phyloP scores from a whole-genome alignment of 1,284 basidiomycete species.

The Kalmanozyma brasiliensis region DNA sequence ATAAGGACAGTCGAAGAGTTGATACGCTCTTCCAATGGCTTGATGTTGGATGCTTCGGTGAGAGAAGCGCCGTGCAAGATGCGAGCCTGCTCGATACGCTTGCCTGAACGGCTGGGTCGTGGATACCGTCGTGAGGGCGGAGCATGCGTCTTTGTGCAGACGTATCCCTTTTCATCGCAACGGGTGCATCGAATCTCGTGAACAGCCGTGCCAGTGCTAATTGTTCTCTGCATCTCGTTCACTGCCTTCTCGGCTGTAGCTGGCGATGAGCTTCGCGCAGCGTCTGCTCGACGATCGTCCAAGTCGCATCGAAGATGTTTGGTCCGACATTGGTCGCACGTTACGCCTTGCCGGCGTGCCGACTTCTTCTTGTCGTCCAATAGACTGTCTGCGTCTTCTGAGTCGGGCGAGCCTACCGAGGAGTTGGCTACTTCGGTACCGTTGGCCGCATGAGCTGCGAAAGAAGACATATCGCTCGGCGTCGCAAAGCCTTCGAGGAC shows the following conservation, averaged over 20 bases:
- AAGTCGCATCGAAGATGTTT: constrained; percentile 63
- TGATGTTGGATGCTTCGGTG: constrained; percentile 3
- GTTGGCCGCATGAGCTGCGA: too few species aligned
- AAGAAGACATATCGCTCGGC: too few species aligned
- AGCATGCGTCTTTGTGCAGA: constrained; percentile 57
- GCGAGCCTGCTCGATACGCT: constrained; percentile 65
- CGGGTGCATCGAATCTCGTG: constrained; percentile 54
- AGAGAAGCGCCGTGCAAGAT: constrained; percentile 56
- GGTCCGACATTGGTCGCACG: constrained; percentile 61
- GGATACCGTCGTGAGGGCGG: constrained; percentile 58
- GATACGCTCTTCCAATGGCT: constrained; percentile 23
- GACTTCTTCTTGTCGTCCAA: constrained; percentile 43
- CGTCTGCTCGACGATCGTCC: constrained; percentile 40
- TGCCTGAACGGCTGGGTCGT: constrained; percentile 62
- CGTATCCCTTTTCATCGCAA: constrained; percentile 53
- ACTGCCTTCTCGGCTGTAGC: constrained; percentile 15
- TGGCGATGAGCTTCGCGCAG: constrained; percentile 23
- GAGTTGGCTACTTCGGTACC: constrained; percentile 3
- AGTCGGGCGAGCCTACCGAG: constrained; percentile 14
- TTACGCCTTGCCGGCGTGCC: constrained; percentile 46
- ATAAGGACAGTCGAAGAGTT: constrained; percentile 41
- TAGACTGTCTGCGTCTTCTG: constrained; percentile 12
- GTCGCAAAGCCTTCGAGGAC: too few species aligned
- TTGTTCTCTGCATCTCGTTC: constrained; percentile 35
- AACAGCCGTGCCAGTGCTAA: constrained; percentile 28